These are phyloP conservation scores for Discostella stelligeroides DNA, from an alignment of 108 stramenopile species.

Conservation along the genomic window DNA sequence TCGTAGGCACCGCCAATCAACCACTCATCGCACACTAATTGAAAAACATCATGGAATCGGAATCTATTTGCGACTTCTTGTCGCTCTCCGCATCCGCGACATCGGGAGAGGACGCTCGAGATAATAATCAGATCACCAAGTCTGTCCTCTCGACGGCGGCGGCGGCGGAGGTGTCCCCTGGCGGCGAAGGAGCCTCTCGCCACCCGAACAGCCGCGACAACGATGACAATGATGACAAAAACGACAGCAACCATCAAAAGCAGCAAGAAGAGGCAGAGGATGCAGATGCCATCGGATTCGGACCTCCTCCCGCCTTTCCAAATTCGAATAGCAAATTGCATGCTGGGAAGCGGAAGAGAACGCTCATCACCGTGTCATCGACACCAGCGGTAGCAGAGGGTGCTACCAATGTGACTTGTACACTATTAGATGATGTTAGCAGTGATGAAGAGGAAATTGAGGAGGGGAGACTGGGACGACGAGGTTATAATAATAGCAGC, in stretches of 20 bases:
- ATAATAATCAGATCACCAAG: background rate
- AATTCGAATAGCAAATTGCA: conserved; percentile 10
- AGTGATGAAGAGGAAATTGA: conserved; percentile 17
- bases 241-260: background rate
- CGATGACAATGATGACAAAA: background rate
- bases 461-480: background rate
- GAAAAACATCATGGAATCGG: background rate
- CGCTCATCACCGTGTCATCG: conserved; percentile 23
- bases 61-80: background rate
- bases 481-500: background rate
- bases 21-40: background rate
- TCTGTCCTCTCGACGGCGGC: background rate
- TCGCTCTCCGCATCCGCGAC: conserved; percentile 3
- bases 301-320: conserved; percentile 38
- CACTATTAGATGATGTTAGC: conserved; percentile 8
- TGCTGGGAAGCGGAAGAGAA: conserved; percentile 21
- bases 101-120: background rate
- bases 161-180: conserved; percentile 15
- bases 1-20: too few relatives aligned
- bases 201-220: too few relatives aligned
- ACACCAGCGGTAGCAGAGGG: background rate
- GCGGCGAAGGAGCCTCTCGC: conserved; percentile 10
- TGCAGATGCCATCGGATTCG: conserved; percentile 24
- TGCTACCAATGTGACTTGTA: background rate
- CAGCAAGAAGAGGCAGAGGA: background rate